Base-by-base conservation (phyloP, 108 stramenopile genomes). In the Nitzschia palea region DNA sequence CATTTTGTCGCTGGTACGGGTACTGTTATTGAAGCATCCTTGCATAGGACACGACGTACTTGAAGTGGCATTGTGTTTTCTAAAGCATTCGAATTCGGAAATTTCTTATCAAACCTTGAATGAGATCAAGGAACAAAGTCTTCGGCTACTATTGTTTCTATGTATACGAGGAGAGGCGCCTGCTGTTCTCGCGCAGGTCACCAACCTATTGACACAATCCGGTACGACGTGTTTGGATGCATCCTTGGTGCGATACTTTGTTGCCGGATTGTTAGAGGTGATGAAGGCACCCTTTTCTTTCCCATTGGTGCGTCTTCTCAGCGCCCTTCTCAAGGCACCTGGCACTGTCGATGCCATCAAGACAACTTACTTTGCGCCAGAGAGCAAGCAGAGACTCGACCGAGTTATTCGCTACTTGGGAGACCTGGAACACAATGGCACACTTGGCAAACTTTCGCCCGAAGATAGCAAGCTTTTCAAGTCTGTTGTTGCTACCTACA, bases 91-190 rank as follows among this genome's bases (percentile, higher is more conserved):
- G 8, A 88, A 86, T 51, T 78, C 83, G 29, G 93, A 94, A 43
- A 77, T 94, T 67, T 85, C 86, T 0, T 90, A 88, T 55, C 82
- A 86, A 63, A 94, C 83, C 58, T 81, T 91, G 82, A 87, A 86
- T 70, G 84, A 73, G 42, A 82, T 94, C 72, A 91, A 89, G 56
- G 93, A 94, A 57, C 93, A 94, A 74, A 81, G 77, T 44, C 71
- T 94, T 9, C 74, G 93, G 29, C 65, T 94, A 40, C 81, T 94
- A 34, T 48, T 94, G 3, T 76, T 80, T 56, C 67, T 94, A 17
- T 74, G 71, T 29, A 71, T 77, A 1, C 72, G 87, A 72, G 93
- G 93, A 14, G 77, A 88, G 52, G 72, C 77, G 1, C 55, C 83
- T 26, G 40, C 67, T 8, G 89, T 94, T 2, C 70, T 94, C 15